Conservation (phyloP, 1,284 basidiomycete genomes). For the Lentinula novae-zelandiae region DNA sequence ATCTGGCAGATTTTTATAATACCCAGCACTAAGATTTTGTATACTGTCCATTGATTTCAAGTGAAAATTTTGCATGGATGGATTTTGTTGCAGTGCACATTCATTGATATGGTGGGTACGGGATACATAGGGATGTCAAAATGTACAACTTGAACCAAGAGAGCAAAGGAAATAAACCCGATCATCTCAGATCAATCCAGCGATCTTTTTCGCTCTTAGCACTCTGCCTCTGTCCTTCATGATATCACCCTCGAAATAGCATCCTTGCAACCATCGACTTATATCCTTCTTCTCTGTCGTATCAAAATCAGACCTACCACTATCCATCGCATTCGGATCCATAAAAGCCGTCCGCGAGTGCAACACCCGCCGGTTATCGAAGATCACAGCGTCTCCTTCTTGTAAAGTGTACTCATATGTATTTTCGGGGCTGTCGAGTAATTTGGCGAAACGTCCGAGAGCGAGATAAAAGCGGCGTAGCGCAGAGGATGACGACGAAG, state of each 20-base stretch:
- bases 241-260: slow-evolving; percentile 81
- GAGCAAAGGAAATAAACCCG: too few relatives aligned
- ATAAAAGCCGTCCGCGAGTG: slow-evolving; percentile 85
- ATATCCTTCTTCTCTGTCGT: slow-evolving; percentile 37
- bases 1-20: too few relatives aligned
- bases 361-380: slow-evolving; percentile 91
- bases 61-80: too few relatives aligned
- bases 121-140: too few relatives aligned
- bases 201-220: slow-evolving; percentile 24
- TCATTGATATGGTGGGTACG: too few relatives aligned
- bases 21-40: too few relatives aligned
- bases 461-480: slow-evolving; percentile 57
- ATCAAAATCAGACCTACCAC: slow-evolving; percentile 7
- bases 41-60: too few relatives aligned
- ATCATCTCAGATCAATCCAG: neutral
- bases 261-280: slow-evolving; percentile 82
- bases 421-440: slow-evolving; percentile 55
- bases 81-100: too few relatives aligned
- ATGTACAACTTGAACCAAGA: too few relatives aligned
- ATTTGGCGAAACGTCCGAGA: slow-evolving; percentile 56
- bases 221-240: slow-evolving; percentile 60
- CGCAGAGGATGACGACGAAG: slow-evolving; percentile 22
- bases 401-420: slow-evolving; percentile 67
- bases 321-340: slow-evolving; percentile 26
- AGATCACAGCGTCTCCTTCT: slow-evolving; percentile 87